These are phyloP conservation scores for Thraustotheca clavata DNA, from an alignment of 352 stramenopile genomes.

Conservation along the genomic window DNA sequence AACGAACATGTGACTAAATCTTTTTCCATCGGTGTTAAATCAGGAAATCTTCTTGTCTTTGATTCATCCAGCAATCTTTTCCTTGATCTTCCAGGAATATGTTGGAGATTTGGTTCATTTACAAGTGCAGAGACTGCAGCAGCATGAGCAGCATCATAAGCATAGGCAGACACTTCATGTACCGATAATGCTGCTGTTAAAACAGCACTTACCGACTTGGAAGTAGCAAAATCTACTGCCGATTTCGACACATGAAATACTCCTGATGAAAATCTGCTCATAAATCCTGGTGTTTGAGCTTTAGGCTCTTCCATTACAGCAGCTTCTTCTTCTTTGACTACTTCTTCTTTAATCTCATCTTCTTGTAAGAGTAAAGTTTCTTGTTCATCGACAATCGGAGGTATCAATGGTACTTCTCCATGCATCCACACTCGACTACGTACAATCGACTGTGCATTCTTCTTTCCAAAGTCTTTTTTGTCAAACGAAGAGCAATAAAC, in stretches of 20 bases:
- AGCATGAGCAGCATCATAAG: constrained; percentile 15
- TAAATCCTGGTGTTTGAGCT: neutral
- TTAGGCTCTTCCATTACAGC: neutral
- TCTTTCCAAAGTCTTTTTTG: constrained; percentile 43
- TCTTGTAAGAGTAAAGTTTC: too few relatives aligned
- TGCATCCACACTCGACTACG: constrained; percentile 65
- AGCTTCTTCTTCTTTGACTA: neutral
- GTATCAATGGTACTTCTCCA: neutral
- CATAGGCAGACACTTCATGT: constrained; percentile 20
- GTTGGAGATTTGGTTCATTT: neutral
- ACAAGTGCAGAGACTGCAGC: constrained; percentile 11
- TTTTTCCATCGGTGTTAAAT: constrained; percentile 61
- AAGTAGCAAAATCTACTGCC: neutral
- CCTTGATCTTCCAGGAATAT: neutral
- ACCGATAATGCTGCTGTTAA: constrained; percentile 2
- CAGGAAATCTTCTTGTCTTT: constrained; percentile 34
- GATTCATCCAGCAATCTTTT: neutral
- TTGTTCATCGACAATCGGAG: too few relatives aligned
- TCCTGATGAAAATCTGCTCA: constrained; percentile 7
- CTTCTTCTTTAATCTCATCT: too few relatives aligned
- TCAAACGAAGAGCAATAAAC: constrained; percentile 66
- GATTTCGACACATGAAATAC: constrained; percentile 5
- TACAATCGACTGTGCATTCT: constrained; percentile 53
- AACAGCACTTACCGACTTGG: constrained; percentile 1
- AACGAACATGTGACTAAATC: constrained; percentile 62